Conservation (phyloP, 2,329 filamentous ascomycete species). For the Talaromyces sp. region DNA sequence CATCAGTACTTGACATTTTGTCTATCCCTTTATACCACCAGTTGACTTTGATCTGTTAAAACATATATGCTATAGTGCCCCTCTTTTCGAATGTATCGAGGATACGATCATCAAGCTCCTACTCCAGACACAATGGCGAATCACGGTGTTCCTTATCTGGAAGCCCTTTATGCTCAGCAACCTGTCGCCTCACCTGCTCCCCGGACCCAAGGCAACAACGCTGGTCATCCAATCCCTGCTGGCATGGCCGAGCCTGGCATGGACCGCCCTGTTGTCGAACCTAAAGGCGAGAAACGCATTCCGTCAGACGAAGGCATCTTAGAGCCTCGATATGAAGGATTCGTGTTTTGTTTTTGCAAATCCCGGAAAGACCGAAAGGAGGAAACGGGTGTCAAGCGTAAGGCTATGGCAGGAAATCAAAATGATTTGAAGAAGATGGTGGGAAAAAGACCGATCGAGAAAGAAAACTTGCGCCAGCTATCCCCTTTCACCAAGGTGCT, state of each 20-base stretch:
- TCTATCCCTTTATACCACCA: background rate
- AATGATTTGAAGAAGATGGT: background rate
- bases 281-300: background rate
- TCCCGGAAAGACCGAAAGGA: too few relatives aligned
- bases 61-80: background rate
- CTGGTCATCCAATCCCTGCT: background rate
- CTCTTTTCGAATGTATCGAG: background rate
- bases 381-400: background rate
- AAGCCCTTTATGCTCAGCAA: background rate
- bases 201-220: background rate
- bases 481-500: conserved; percentile 21
- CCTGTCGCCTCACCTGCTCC: background rate
- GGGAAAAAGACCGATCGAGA: conserved; percentile 16
- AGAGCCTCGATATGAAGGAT: background rate
- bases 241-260: background rate
- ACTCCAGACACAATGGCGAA: background rate
- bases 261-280: background rate
- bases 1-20: background rate
- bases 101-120: background rate
- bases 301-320: too few relatives aligned
- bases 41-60: background rate
- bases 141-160: background rate
- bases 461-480: conserved; percentile 14
- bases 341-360: background rate
- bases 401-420: background rate